A percentile compares a stretch with the other conserved stretches of the same genome.
Conservation (phyloP, 306 rosid genomes). For the Dicorynia guianensis region DNA sequence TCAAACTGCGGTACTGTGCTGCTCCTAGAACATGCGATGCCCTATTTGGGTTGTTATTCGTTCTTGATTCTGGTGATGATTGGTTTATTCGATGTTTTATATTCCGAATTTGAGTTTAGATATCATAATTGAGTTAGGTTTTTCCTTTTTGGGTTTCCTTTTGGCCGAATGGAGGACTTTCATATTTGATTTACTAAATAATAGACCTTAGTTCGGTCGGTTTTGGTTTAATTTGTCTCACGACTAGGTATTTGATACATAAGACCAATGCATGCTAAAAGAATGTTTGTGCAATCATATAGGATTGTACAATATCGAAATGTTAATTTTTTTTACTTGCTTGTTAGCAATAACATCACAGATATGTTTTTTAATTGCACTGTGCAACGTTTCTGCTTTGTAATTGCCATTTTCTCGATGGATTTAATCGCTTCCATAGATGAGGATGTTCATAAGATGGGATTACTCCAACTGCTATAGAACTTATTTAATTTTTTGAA, state of each 20-base stretch:
- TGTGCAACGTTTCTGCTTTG: not conserved
- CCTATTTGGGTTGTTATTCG: not conserved
- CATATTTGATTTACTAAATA: not conserved
- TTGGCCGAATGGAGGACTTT: not conserved
- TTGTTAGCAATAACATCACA: not conserved
- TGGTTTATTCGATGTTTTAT: not conserved
- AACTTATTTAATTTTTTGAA: too few relatives aligned
- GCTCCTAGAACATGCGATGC: not conserved
- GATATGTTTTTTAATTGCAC: not conserved
- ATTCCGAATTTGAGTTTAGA: constrained; percentile 28
- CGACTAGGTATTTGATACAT: constrained; percentile 35
- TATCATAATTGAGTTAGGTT: not conserved
- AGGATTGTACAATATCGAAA: not conserved
- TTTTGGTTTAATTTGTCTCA: constrained; percentile 14
- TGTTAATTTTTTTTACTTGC: not conserved
- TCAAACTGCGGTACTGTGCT: not conserved
- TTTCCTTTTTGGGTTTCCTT: not conserved
- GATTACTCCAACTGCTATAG: too few relatives aligned
- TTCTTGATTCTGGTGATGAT: not conserved
- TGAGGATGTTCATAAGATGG: not conserved
- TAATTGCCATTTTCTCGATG: not conserved
- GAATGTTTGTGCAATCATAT: not conserved
- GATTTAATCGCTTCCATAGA: not conserved
- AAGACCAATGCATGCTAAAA: not conserved
- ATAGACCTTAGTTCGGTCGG: not conserved